phyloP scores from a whole-genome alignment of 495 filamentous ascomycete genomes.

The Neurospora africana region DNA sequence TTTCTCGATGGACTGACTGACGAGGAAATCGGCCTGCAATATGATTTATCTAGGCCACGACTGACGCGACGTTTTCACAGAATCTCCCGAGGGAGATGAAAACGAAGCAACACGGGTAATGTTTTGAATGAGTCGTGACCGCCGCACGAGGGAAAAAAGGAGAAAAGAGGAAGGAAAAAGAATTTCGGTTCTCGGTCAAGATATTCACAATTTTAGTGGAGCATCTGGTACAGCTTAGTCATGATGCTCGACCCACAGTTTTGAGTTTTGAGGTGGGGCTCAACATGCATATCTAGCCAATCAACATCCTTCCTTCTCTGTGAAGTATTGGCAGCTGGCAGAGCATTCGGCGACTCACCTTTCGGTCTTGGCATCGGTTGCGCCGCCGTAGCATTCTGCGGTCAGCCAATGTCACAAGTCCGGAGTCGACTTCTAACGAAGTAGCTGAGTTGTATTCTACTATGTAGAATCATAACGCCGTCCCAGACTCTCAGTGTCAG shows the following conservation, averaged over 20 bases:
- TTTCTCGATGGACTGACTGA: constrained; percentile 31
- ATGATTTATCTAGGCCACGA: constrained; percentile 36
- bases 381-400: not conserved
- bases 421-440: not conserved
- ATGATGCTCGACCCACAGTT: not conserved
- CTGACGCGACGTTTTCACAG: constrained; percentile 36
- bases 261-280: not conserved
- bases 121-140: constrained; percentile 29
- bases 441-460: too few species aligned
- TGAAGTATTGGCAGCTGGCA: not conserved
- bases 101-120: constrained; percentile 40
- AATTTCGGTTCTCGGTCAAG: constrained; percentile 2
- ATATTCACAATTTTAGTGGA: constrained; percentile 11
- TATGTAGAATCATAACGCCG: not conserved
- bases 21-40: constrained; percentile 35
- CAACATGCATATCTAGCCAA: not conserved
- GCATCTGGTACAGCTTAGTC: not conserved
- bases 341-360: not conserved
- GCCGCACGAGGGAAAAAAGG: constrained; percentile 24
- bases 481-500: not conserved
- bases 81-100: constrained; percentile 22
- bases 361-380: not conserved
- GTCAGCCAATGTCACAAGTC: not conserved
- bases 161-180: constrained; percentile 17
- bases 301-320: not conserved